phyloP scores from a whole-genome alignment of 2,329 filamentous ascomycete genomes.

The Teratosphaeria epicoccoides region DNA sequence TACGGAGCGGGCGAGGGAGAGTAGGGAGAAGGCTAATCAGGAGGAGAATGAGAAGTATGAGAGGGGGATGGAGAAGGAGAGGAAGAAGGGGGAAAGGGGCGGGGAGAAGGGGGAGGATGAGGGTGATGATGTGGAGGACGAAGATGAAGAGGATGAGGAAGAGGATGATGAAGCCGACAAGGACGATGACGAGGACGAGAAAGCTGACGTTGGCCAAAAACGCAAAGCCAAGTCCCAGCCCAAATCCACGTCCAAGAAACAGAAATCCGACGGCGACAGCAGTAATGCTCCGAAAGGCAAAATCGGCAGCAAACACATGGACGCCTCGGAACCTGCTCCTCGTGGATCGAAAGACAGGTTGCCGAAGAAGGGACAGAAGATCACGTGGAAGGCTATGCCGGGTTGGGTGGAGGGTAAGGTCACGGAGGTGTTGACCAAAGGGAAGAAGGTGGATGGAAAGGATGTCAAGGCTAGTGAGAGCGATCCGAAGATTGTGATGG shows the following conservation, averaged over 20 bases:
- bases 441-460: constrained; percentile 34
- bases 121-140: constrained; percentile 20
- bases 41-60: constrained; percentile 17
- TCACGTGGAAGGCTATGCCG: constrained; percentile 32
- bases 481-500: constrained; percentile 34
- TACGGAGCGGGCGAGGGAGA: constrained; percentile 32
- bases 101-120: constrained; percentile 4
- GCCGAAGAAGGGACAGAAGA: constrained; percentile 32
- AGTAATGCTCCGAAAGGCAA: constrained; percentile 14
- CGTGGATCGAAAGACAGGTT: constrained; percentile 26
- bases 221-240: constrained; percentile 9
- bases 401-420: constrained; percentile 34
- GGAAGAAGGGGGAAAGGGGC: constrained; percentile 8
- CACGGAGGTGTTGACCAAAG: constrained; percentile 31
- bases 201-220: constrained; percentile 10
- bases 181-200: constrained; percentile 11
- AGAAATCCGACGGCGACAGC: constrained; percentile 17
- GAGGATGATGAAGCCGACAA: constrained; percentile 24
- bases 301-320: constrained; percentile 24
- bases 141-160: constrained; percentile 15
- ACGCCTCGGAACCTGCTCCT: constrained; percentile 19
- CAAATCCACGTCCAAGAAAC: constrained; percentile 23
- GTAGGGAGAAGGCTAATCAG: constrained; percentile 29
- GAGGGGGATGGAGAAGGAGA: constrained; percentile 6
- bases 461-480: constrained; percentile 32